These are phyloP conservation scores for Boletus sp. DNA, from an alignment of 768 basidiomycete genomes.

Conservation along the genomic window DNA sequence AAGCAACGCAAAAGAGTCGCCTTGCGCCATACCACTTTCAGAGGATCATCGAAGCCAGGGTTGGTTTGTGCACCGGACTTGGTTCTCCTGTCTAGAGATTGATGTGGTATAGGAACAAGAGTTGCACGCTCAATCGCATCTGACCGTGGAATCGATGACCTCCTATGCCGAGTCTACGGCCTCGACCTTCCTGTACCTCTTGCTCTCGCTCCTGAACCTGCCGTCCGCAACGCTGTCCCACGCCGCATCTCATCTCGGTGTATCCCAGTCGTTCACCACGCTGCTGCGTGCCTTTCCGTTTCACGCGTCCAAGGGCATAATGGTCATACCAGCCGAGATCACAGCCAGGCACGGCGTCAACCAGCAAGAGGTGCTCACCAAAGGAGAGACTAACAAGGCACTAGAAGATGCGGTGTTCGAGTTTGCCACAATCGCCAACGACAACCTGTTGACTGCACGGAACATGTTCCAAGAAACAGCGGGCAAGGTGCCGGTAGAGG, in stretches of 20 bases:
- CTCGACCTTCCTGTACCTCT: conserved; percentile 72
- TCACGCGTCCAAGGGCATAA: conserved; percentile 66
- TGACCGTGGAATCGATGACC: conserved; percentile 65
- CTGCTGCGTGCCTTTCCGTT: conserved; percentile 76
- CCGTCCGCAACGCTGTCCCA: conserved; percentile 62
- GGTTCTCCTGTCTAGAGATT: conserved; percentile 19
- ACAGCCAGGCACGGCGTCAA: conserved; percentile 74
- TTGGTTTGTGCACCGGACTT: conserved; percentile 35
- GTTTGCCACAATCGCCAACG: conserved; percentile 78
- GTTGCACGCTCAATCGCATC: conserved; percentile 59
- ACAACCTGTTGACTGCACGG: conserved; percentile 74
- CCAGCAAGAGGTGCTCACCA: conserved; percentile 76
- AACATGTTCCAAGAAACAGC: conserved; percentile 60
- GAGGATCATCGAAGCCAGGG: conserved; percentile 82
- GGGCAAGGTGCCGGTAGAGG: conserved; percentile 52
- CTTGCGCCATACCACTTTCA: conserved; percentile 76
- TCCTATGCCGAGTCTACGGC: conserved; percentile 79
- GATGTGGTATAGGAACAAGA: conserved; percentile 55
- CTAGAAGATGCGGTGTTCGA: conserved; percentile 81
- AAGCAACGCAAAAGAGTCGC: conserved; percentile 47
- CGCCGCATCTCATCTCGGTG: conserved; percentile 79
- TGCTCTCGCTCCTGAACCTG: conserved; percentile 64
- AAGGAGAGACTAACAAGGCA: conserved; percentile 50
- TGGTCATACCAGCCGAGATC: conserved; percentile 80
- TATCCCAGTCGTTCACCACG: conserved; percentile 67